Evolutionary conservation across 2,329 filamentous ascomycete species (phyloP), one percentile per base, ranked within the genome.

Genomic region (Neonectria ditissima): DNA sequence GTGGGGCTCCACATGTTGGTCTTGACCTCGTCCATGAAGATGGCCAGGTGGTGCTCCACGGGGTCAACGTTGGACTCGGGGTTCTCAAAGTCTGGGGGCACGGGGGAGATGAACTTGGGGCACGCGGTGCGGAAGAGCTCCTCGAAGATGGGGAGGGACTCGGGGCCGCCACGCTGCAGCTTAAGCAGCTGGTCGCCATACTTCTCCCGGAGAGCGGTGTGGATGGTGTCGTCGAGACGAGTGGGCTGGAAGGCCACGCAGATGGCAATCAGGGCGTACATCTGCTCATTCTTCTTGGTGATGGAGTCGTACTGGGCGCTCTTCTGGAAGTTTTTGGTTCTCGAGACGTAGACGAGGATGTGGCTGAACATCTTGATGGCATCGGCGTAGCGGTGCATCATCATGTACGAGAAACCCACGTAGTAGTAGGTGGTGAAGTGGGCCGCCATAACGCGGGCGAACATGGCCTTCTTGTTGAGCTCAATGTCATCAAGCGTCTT

Each of bases 381-480:
- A 82, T 99, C 96, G 82, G 94, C 93, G 80, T 99, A 99, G 79
- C 96, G 93, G 84, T 96, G 94, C 93, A 98, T 97, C 96, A 99
- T 99, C 95, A 99, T 98, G 91, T 99, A 99, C 73, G 93, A 97
- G 89, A 99, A 99, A 73, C 96, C 96, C 68, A 99, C 95, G 80
- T 98, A 98, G 89, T 99, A 99, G 89, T 98, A 99, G 70, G 96
- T 99, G 73, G 95, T 97, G 85, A 98, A 98, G 86, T 99, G 96
- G 62, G 96, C 96, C 58, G 96, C 95, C 96, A 99, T 98, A 80
- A 99, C 96, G 71, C 96, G 93, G 68, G 96, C 95, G 80, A 99
- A 99, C 93, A 98, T 98, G 81, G 96, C 94, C 87, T 98, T 98
- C 88, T 99, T 99, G 87, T 98, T 99, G 76, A 99, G 90, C 88